Conservation (phyloP, 179 eudicot species). For the Sideroxylon spinosum region DNA sequence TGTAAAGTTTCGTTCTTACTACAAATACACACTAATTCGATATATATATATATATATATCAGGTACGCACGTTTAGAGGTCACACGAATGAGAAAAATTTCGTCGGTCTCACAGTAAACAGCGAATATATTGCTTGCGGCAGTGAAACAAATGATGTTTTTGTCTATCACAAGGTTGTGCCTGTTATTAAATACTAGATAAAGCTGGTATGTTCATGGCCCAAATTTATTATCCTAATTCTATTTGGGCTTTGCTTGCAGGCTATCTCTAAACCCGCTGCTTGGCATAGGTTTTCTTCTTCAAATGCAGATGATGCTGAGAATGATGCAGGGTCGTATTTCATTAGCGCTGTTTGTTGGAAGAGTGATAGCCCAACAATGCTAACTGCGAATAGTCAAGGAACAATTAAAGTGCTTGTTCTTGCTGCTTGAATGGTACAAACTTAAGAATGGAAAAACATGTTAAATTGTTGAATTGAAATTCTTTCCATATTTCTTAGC, state of each 20-base stretch:
- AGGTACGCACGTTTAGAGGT: conserved; percentile 74
- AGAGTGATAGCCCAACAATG: conserved; percentile 62
- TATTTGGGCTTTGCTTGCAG: conserved; percentile 32
- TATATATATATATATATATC: conserved; percentile 14
- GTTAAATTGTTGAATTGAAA: background rate
- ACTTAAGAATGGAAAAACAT: background rate
- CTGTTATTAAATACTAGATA: background rate
- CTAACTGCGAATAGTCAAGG: conserved; percentile 84
- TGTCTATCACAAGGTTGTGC: conserved; percentile 76
- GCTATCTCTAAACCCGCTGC: conserved; percentile 73
- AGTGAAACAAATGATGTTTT: conserved; percentile 91
- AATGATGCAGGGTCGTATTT: conserved; percentile 58
- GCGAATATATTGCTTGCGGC: conserved; percentile 81
- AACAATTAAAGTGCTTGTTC: conserved; percentile 63
- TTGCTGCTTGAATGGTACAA: conserved; percentile 44
- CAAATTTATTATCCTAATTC: background rate
- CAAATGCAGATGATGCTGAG: conserved; percentile 44
- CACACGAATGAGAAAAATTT: conserved; percentile 86
- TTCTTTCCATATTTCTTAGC: background rate
- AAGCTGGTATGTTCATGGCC: background rate
- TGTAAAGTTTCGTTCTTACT: background rate
- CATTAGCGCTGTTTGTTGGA: conserved; percentile 78
- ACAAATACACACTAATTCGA: background rate
- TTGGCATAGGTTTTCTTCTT: conserved; percentile 52
- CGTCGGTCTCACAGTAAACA: conserved; percentile 74